phyloP scores from a whole-genome alignment of 2,329 filamentous ascomycete genomes.

The Botrytis hyacinthi region DNA sequence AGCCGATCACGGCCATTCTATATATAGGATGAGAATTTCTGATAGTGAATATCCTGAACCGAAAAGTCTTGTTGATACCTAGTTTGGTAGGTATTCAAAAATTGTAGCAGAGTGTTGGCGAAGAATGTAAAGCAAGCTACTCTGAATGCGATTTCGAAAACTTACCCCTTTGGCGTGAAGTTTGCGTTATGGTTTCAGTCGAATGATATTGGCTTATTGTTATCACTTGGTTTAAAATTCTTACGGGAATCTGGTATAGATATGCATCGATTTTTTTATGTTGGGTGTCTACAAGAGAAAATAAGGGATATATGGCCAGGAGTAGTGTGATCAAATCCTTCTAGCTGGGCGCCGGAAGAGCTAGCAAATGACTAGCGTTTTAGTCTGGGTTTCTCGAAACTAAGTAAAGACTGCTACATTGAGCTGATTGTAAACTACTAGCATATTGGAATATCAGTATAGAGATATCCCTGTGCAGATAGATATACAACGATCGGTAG shows the following conservation, averaged over 20 bases:
- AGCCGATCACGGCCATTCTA: not conserved
- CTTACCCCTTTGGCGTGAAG: not conserved
- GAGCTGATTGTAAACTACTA: not conserved
- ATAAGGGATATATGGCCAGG: not conserved
- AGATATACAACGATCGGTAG: not conserved
- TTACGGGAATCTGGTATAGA: not conserved
- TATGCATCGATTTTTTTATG: not conserved
- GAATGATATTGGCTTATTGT: not conserved
- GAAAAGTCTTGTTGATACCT: not conserved
- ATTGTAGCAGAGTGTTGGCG: not conserved
- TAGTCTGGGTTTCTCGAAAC: too few relatives aligned
- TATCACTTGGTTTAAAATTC: too few relatives aligned
- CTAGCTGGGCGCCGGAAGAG: not conserved
- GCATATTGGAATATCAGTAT: not conserved
- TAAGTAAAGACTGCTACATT: too few relatives aligned
- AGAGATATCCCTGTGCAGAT: not conserved
- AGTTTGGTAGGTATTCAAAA: not conserved
- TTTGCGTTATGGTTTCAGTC: not conserved
- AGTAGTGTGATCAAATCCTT: not conserved
- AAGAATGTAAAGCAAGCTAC: not conserved
- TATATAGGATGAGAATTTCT: not conserved
- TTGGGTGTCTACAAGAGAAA: not conserved
- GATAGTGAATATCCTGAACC: not conserved
- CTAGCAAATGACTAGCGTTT: not conserved
- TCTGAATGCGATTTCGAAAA: not conserved